phyloP scores from a whole-genome alignment of 2,329 filamentous ascomycete genomes.

The Graphiopsis chlorocephala region DNA sequence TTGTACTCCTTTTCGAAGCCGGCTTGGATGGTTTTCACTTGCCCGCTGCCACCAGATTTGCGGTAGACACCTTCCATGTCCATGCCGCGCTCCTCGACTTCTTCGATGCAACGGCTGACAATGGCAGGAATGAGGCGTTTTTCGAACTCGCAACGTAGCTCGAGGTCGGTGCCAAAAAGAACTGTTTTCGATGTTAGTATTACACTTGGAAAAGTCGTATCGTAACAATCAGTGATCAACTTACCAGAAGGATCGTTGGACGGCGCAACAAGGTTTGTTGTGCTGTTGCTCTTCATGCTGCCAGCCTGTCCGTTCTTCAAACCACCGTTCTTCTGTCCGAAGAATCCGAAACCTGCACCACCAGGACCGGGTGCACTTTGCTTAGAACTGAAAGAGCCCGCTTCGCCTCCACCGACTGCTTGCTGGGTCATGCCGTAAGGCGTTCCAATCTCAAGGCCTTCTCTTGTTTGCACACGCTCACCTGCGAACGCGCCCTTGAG shows the following conservation, averaged over 20 bases:
- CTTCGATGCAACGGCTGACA: slow-evolving; percentile 89
- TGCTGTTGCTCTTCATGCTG: slow-evolving; percentile 45
- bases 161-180: slow-evolving; percentile 86
- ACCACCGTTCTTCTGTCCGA: slow-evolving; percentile 36
- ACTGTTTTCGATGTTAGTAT: slow-evolving; percentile 37
- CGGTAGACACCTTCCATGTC: slow-evolving; percentile 96
- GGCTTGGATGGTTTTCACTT: slow-evolving; percentile 85
- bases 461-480: slow-evolving; percentile 22
- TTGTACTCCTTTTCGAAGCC: slow-evolving; percentile 78
- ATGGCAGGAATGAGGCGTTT: slow-evolving; percentile 85
- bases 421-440: slow-evolving; percentile 34
- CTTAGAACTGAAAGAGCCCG: slow-evolving; percentile 27
- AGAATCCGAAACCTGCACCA: slow-evolving; percentile 33
- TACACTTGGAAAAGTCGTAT: not conserved
- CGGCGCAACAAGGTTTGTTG: slow-evolving; percentile 37
- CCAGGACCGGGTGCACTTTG: slow-evolving; percentile 11
- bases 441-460: slow-evolving; percentile 32
- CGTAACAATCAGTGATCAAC: not conserved
- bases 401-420: slow-evolving; percentile 32
- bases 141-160: slow-evolving; percentile 82
- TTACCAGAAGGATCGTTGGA: slow-evolving; percentile 35
- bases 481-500: slow-evolving; percentile 80
- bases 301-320: slow-evolving; percentile 31
- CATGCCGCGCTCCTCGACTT: slow-evolving; percentile 95
- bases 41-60: slow-evolving; percentile 90